Conservation (phyloP, 2,329 filamentous ascomycete genomes). For the Hymenoscyphus repandus region DNA sequence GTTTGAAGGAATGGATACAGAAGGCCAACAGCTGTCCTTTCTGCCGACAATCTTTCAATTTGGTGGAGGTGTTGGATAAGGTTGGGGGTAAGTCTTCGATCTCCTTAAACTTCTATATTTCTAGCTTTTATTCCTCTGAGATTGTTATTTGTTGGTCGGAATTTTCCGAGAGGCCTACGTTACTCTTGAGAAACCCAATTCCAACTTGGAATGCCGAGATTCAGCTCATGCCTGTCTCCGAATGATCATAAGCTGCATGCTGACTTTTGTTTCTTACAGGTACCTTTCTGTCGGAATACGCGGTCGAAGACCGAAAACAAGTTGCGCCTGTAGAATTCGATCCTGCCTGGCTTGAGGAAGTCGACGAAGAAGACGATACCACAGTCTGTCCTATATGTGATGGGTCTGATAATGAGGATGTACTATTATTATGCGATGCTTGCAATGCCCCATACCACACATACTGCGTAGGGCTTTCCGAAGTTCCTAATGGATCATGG, state of each 20-base stretch:
- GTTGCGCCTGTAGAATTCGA: constrained; percentile 74
- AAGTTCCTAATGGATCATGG: constrained; percentile 74
- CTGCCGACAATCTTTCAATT: constrained; percentile 86
- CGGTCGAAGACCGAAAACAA: constrained; percentile 79
- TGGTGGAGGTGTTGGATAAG: constrained; percentile 76
- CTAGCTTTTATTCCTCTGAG: not conserved
- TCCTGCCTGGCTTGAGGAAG: constrained; percentile 67
- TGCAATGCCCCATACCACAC: constrained; percentile 90
- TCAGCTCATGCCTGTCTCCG: too few relatives aligned
- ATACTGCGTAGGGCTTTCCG: constrained; percentile 79
- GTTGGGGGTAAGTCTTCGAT: constrained; percentile 63
- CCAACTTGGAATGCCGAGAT: too few relatives aligned
- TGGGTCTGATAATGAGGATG: constrained; percentile 72
- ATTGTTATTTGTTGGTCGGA: not conserved
- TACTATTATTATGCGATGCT: constrained; percentile 83
- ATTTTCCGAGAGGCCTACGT: not conserved
- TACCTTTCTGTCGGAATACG: constrained; percentile 50
- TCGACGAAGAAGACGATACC: constrained; percentile 65
- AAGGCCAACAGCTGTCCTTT: constrained; percentile 98
- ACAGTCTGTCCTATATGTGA: constrained; percentile 82
- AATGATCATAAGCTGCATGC: constrained; percentile 5
- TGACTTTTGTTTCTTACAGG: constrained; percentile 36
- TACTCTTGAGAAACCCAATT: not conserved
- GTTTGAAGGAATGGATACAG: constrained; percentile 89
- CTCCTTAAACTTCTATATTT: not conserved